Conservation (phyloP, 2,329 filamentous ascomycete genomes). For the Diplodia scrobiculata region DNA sequence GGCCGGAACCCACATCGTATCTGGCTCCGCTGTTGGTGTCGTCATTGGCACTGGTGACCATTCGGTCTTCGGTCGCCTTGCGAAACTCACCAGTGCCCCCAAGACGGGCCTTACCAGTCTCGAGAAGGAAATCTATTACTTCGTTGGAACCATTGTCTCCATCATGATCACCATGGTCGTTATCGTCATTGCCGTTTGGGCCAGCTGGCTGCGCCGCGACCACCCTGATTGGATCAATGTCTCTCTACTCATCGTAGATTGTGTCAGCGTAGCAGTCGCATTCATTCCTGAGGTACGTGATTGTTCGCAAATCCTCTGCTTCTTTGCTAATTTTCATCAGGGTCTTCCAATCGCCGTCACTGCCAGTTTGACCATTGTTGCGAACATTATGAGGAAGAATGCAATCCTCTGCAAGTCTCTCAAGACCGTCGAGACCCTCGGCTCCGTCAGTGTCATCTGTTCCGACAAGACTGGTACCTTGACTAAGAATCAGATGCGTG, state of each 20-base stretch:
- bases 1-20: slow-evolving; percentile 77
- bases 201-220: slow-evolving; percentile 65
- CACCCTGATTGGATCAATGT: slow-evolving; percentile 74
- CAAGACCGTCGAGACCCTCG: slow-evolving; percentile 75
- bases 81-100: slow-evolving; percentile 69
- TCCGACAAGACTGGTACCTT: slow-evolving; percentile 77
- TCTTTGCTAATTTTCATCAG: neutral
- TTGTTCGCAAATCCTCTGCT: neutral
- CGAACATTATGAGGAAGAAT: slow-evolving; percentile 74
- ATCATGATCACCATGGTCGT: slow-evolving; percentile 68
- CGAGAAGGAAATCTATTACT: slow-evolving; percentile 71
- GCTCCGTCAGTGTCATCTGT: slow-evolving; percentile 71
- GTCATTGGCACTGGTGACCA: slow-evolving; percentile 71
- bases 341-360: slow-evolving; percentile 44
- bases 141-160: slow-evolving; percentile 68
- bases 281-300: slow-evolving; percentile 66
- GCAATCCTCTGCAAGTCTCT: slow-evolving; percentile 78
- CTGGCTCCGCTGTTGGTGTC: slow-evolving; percentile 66
- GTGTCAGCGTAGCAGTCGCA: slow-evolving; percentile 69
- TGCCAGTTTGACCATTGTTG: slow-evolving; percentile 72
- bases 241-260: slow-evolving; percentile 69
- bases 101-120: slow-evolving; percentile 68
- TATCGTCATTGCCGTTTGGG: slow-evolving; percentile 68
- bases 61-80: slow-evolving; percentile 74
- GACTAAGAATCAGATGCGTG: slow-evolving; percentile 71